phyloP scores from a whole-genome alignment of 1,139 yeast species.

The Debaryomyces coudertii region DNA sequence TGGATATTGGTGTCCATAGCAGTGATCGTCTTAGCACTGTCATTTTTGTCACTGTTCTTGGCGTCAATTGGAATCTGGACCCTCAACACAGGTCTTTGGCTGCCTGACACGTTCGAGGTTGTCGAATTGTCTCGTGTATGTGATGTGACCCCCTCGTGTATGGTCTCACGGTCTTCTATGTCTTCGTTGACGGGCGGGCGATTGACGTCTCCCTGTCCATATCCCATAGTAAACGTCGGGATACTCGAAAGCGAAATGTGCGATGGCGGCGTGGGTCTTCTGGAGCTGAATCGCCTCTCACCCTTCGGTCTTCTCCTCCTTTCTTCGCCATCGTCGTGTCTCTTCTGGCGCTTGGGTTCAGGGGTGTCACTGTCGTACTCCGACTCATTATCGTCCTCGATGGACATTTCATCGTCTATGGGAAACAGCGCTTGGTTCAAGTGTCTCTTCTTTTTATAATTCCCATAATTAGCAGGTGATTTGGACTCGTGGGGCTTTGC shows the following conservation, averaged over 20 bases:
- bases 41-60: slow-evolving; percentile 25
- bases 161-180: slow-evolving; percentile 8
- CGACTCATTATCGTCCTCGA: slow-evolving; percentile 28
- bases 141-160: slow-evolving; percentile 2
- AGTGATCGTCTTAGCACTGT: slow-evolving; percentile 42
- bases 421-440: slow-evolving; percentile 19
- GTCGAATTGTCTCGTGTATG: slow-evolving; percentile 9
- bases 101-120: slow-evolving; percentile 10
- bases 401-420: slow-evolving; percentile 23
- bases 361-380: slow-evolving; percentile 35
- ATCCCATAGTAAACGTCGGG: slow-evolving; percentile 30
- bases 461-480: slow-evolving; percentile 62
- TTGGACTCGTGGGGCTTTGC: slow-evolving; percentile 56
- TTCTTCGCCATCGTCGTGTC: slow-evolving; percentile 13
- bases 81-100: slow-evolving; percentile 49
- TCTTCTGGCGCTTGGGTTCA: slow-evolving; percentile 31
- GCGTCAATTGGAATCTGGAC: slow-evolving; percentile 55
- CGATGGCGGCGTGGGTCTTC: slow-evolving; percentile 25
- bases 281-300: background rate
- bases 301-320: background rate
- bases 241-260: slow-evolving; percentile 33
- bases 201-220: slow-evolving; percentile 16
- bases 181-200: slow-evolving; percentile 21
- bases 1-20: slow-evolving; percentile 34
- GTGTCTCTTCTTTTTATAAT: slow-evolving; percentile 39